phyloP scores from a whole-genome alignment of 768 basidiomycete genomes.

The Auricularia sp. region DNA sequence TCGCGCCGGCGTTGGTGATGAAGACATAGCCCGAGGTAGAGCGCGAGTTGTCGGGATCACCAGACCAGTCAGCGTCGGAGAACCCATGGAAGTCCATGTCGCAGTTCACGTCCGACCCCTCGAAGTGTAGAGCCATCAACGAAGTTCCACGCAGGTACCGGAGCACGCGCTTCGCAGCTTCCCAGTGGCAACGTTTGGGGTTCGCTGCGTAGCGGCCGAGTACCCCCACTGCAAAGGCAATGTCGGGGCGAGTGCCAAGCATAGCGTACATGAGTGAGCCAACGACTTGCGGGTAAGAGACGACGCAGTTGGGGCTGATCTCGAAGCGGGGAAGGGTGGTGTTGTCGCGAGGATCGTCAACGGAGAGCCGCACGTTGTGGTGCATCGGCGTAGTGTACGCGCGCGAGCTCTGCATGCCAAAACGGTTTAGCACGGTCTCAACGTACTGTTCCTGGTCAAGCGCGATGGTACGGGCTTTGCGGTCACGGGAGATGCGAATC shows the following conservation, averaged over 20 bases:
- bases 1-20: constrained; percentile 7
- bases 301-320: background rate
- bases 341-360: constrained; percentile 1
- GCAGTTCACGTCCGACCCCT: background rate
- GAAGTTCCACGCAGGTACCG: constrained; percentile 9
- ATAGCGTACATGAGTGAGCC: constrained; percentile 9
- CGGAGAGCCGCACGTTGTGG: background rate
- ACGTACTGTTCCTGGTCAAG: constrained; percentile 2
- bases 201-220: constrained; percentile 10
- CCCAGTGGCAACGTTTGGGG: constrained; percentile 9
- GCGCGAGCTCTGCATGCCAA: background rate
- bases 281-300: constrained; percentile 9
- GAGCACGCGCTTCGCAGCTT: constrained; percentile 9
- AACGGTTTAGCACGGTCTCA: background rate
- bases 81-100: background rate
- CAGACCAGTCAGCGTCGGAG: constrained; percentile 8
- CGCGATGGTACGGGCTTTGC: background rate
- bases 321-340: background rate
- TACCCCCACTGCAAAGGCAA: constrained; percentile 5
- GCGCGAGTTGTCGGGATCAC: background rate
- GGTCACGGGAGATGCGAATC: background rate
- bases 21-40: constrained; percentile 5
- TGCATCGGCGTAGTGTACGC: background rate
- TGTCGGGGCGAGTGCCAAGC: constrained; percentile 10
- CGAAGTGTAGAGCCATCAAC: constrained; percentile 5